These are phyloP conservation scores for Nymphaea colorata DNA, from an alignment of 164 flowering plant genomes.

Conservation along the genomic window DNA sequence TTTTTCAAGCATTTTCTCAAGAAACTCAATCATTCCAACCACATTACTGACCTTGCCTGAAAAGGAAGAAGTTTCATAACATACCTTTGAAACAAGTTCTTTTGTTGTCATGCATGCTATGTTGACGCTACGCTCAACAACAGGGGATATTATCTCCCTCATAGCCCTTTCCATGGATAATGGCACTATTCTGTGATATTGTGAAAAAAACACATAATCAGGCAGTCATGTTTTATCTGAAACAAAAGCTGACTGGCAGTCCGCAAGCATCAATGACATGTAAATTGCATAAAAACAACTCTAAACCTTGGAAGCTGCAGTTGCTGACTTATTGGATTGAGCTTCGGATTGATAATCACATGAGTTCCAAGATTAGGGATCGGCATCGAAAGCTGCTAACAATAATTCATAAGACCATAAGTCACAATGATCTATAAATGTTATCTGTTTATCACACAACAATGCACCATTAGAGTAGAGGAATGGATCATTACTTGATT, in stretches of 20 bases:
- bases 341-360: conserved; percentile 69
- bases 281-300: conserved; percentile 4
- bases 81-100: conserved; percentile 89
- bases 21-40: no score
- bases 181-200: conserved; percentile 65
- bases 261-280: background rate
- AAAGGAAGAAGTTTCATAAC: no score
- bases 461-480: background rate
- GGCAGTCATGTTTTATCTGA: background rate
- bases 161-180: conserved; percentile 88
- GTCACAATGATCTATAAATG: background rate
- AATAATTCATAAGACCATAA: background rate
- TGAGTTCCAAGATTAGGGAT: conserved; percentile 71
- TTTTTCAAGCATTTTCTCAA: no score
- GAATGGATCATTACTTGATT: conserved; percentile 36
- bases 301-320: conserved; percentile 78
- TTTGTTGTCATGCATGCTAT: conserved; percentile 90
- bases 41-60: background rate
- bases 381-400: conserved; percentile 50
- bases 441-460: no score
- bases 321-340: conserved; percentile 54
- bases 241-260: background rate
- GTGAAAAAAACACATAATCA: background rate
- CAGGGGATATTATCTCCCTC: conserved; percentile 64
- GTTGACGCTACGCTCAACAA: conserved; percentile 88